These are phyloP conservation scores for Nicotiana knightiana DNA, from an alignment of 257 asterid species.

Conservation along the genomic window DNA sequence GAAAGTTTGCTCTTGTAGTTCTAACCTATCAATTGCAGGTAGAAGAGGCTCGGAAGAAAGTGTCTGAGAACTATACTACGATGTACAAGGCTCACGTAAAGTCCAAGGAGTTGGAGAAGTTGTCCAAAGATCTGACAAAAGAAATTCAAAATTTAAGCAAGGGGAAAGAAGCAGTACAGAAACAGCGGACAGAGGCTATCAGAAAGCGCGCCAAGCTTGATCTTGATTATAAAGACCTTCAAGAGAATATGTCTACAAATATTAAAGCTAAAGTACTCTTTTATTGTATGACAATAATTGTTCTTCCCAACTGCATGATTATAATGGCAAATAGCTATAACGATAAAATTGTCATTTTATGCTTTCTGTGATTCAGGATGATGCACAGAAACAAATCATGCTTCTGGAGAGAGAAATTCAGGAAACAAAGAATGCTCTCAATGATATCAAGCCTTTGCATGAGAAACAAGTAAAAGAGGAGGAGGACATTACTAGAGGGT, in stretches of 20 bases:
- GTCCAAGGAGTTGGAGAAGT: constrained; percentile 75
- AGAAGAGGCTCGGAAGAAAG: constrained; percentile 63
- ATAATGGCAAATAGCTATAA: neutral
- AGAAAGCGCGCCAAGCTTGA: constrained; percentile 86
- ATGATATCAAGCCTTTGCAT: constrained; percentile 49
- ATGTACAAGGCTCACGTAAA: constrained; percentile 79
- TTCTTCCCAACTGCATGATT: neutral
- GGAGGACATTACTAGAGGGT: constrained; percentile 83
- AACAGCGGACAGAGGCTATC: constrained; percentile 75
- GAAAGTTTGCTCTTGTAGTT: neutral
- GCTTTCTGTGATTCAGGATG: constrained; percentile 55
- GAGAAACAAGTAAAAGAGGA: constrained; percentile 72
- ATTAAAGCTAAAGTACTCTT: constrained; percentile 66
- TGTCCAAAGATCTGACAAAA: constrained; percentile 64
- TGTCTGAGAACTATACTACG: constrained; percentile 57
- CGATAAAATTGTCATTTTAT: constrained; percentile 18
- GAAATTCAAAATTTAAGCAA: constrained; percentile 72
- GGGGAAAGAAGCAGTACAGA: constrained; percentile 82
- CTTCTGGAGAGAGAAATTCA: constrained; percentile 73
- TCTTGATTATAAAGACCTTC: constrained; percentile 83
- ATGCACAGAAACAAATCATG: constrained; percentile 69
- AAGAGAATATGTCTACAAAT: constrained; percentile 66
- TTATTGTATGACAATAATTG: neutral
- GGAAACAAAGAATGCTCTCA: constrained; percentile 60
- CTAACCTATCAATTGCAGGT: constrained; percentile 44